Evolutionary conservation across 2,329 filamentous ascomycete genomes (phyloP), one percentile per base, ranked within the genome.

Genomic region (Berkeleyomyces basicola): DNA sequence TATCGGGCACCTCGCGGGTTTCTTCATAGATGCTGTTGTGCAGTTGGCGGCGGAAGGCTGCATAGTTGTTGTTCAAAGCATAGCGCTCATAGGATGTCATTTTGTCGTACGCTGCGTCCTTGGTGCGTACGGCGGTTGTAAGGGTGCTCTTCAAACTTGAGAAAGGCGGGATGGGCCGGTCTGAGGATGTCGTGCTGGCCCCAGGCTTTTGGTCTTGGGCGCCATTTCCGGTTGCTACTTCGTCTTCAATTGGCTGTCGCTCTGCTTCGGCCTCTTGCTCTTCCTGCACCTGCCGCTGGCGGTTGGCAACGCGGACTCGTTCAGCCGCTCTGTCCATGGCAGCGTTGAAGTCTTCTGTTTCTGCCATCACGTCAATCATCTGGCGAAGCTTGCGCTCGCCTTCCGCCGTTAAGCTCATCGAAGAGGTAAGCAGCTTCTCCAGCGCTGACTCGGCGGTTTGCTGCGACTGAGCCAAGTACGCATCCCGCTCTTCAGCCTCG

Each of bases 31-130:
- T 70, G 4, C 79, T 77, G 65, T 81, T 77, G 69, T 83, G 80
- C 79, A 79, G 81, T 33, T 77, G 70, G 67, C 77, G 77, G 69
- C 81, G 82, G 75, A 84, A 83, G n/a, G 72, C 71, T 63, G 77
- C 75, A 68, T 84, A 84, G 67, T 82, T 79, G 68, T 83, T 83
- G 70, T 83, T 76, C 10, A 74, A 67, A 3, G 75, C 79, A 68
- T 83, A 84, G 36, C 77, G 77, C 66, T 79, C 70, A 31, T 49
- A 58, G 64, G 78, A 70, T 57, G 73, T 68, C 43, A 68, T 72
- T 66, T 78, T 70, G 1, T 67, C 66, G 62, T 70, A 68, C n/a
- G 49, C 39, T 47, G 70, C 70, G 49, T 65, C 58, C 14, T 60
- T 46, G 36, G 43, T 33, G 23, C 10, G 33, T 3, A 55, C 51